Evolutionary conservation across 31 red algal species (phyloP), one percentile per base, ranked within the genome.

Genomic region (Asparagopsis taxiformis): DNA sequence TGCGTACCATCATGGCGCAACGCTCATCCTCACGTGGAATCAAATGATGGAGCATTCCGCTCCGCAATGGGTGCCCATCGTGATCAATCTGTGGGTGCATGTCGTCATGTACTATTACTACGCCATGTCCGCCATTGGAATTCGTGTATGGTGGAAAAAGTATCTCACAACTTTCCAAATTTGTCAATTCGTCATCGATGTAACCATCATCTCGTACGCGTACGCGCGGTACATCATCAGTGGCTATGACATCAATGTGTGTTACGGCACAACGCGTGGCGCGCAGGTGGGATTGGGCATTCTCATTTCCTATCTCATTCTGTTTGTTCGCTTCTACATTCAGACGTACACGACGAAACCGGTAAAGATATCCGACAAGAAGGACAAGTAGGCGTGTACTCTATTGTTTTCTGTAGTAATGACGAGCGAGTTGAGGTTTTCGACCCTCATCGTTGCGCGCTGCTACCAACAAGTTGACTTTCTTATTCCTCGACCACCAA

Each of bases 41-140:
- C 86, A 94, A 66, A 51, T 84, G 24, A 75, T 88, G 13, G 91
- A 94, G 75, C 87, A 98, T 64, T 92, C 87, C 25, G 62, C 91
- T 17, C 90, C 93, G 10, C 90, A 94, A 50, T 94, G 90, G 90
- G 90, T 93, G 11, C 85, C 86, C 11, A 94, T 98, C 51, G 59
- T 91, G 17, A 79, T 98, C 49, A 98, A 98, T 72, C 59, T 94
- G 0, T 82, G 72, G 62, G 91, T 98, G 43, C 95, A 98, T 54
- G 84, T 94, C n/a, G 24, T 91, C 56, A 98, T 98, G 95, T 98
- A 98, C 61, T 98, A 91, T 33, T 98, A 98, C 77, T 98, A 94
- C 59, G 87, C 86, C 34, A 81, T 94, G 75, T 68, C 91, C 17
- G 91, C 90, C 2, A 31, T 91, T 3, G 59, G 81, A 21, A 67